Evolutionary conservation across 2,329 filamentous ascomycete genomes (phyloP).

Genomic region (Fusarium graminum): DNA sequence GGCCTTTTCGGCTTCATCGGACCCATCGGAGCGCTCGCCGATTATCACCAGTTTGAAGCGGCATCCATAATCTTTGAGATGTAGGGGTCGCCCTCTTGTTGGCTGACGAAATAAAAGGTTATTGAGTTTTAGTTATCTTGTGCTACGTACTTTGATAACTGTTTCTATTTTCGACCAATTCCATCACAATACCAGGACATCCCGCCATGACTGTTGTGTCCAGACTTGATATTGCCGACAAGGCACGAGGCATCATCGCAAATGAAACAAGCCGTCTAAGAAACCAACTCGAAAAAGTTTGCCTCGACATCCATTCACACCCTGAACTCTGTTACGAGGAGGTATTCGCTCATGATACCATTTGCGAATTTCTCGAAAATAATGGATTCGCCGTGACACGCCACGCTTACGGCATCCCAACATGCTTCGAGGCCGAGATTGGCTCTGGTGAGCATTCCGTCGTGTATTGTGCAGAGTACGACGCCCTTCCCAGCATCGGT

Average conservation of each 20-base stretch:
- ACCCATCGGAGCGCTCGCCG: too few relatives aligned
- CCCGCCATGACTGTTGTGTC: not conserved
- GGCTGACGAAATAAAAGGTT: too few relatives aligned
- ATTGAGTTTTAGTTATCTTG: too few relatives aligned
- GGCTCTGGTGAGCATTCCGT: not conserved
- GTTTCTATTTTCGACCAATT: too few relatives aligned
- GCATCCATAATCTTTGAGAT: too few relatives aligned
- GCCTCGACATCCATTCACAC: not conserved
- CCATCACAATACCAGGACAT: too few relatives aligned
- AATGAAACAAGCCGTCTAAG: not conserved
- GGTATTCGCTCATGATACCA: not conserved
- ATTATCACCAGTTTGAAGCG: not conserved
- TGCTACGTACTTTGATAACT: too few relatives aligned
- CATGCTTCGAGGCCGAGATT: conserved; percentile 2
- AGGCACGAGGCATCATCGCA: not conserved
- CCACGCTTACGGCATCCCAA: not conserved
- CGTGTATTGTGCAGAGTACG: conserved; percentile 5
- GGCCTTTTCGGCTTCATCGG: not conserved
- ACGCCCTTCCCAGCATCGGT: not conserved
- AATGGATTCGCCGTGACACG: not conserved
- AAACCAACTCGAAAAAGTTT: not conserved
- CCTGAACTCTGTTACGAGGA: not conserved
- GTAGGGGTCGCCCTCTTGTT: too few relatives aligned
- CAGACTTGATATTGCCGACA: not conserved
- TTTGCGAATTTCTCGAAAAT: not conserved